Base-by-base conservation (phyloP, 176 grass and related monocot species). In the Cenchrus purpureus region DNA sequence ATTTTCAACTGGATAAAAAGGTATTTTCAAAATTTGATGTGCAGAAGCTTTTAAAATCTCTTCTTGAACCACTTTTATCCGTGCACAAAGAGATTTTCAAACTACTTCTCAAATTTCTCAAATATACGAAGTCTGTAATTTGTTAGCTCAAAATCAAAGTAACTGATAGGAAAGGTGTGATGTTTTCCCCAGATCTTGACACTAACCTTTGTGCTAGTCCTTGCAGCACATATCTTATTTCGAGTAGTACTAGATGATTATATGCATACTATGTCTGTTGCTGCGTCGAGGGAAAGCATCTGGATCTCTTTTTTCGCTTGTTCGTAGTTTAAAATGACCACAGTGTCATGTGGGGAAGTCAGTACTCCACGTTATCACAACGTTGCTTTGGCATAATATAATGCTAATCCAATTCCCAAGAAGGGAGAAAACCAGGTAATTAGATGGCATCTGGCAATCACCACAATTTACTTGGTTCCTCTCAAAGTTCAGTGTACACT, bases 271-370 rank as follows among this genome's bases (percentile, higher is more conserved):
- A 29, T 34, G 69, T 68, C 10, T 80, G 76, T 43, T 56, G 63
- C 32, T 70, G 76, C 81, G 76, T 51, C 43, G 82, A 74, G 71
- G 81, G 71, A 79, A 81, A 81, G 81, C 85, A 91, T 91, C 81
- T 91, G 81, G 89, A 88, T 87, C 85, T 72, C 16, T 84, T 76
- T 70, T 50, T 34, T 71, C 77, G 57, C 67, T 58, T 66, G 10
- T 32, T 71, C 13, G 22, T 72, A 49, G 42, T 56, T 83, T 86
- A 32, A 52, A 67, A 86, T 60, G 66, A 86, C 76, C 11, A 56
- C 4, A 46, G 81, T 72, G 59, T 58, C 89, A 91, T 88, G 89
- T 91, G 85, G 20, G 76, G 34, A 22, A 77, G 77, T 80, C 77
- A 91, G 85, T 14, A 81, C 48, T 85, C 48, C 89, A 85, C 70